Conservation (phyloP, 2,329 filamentous ascomycete species). For the Colletotrichum camelliae region DNA sequence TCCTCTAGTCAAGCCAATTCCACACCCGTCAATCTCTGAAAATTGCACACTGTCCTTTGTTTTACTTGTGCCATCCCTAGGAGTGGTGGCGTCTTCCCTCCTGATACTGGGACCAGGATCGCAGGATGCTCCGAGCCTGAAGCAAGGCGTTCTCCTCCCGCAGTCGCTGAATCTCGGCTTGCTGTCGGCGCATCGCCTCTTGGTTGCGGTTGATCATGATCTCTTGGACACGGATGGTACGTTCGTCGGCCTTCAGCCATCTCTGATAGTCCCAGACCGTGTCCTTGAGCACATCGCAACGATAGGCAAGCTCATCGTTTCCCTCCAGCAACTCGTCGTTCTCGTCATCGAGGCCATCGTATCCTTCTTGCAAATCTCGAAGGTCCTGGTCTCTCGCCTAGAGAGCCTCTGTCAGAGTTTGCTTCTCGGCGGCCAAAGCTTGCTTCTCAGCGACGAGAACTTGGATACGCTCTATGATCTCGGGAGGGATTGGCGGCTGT, state of each 20-base stretch:
- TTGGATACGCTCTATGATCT: background rate
- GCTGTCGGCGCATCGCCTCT: background rate
- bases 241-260: background rate
- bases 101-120: background rate
- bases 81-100: background rate
- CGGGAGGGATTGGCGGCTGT: background rate
- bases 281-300: background rate
- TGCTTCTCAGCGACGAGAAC: background rate
- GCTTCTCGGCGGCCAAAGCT: background rate
- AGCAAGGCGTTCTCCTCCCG: background rate
- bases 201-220: background rate
- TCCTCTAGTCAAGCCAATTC: background rate
- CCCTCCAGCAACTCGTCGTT: background rate
- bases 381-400: background rate
- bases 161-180: background rate
- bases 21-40: background rate
- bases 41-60: background rate
- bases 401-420: background rate
- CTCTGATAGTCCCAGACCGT: background rate
- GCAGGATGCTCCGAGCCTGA: background rate
- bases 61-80: background rate
- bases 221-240: background rate
- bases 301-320: background rate
- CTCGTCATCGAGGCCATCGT: rapidly evolving
- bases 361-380: background rate